phyloP scores from a whole-genome alignment of 2,329 filamentous ascomycete genomes.

The Hortaea sp. region DNA sequence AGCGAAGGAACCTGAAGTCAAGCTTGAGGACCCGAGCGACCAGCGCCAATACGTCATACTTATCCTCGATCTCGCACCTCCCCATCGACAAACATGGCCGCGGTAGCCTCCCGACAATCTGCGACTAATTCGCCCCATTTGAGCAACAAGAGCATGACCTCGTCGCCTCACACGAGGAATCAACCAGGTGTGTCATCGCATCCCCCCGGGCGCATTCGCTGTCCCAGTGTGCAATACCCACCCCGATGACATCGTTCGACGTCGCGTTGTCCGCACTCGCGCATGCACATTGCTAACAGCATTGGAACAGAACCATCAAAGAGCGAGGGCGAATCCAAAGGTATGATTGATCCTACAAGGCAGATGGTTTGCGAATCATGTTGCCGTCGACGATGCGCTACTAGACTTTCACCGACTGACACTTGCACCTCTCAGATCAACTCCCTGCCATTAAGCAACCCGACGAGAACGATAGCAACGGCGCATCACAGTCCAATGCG shows the following conservation, averaged over 20 bases:
- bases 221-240: too few species aligned
- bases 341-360: neutral
- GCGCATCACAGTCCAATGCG: slow-evolving; percentile 31
- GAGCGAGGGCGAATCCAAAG: neutral
- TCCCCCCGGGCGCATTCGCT: too few species aligned
- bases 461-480: slow-evolving; percentile 21
- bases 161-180: slow-evolving; percentile 17
- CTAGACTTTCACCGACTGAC: neutral
- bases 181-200: slow-evolving; percentile 16
- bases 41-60: slow-evolving; percentile 5
- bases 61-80: neutral
- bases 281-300: too few species aligned
- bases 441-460: slow-evolving; percentile 27
- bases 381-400: neutral
- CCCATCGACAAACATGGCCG: slow-evolving; percentile 6
- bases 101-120: slow-evolving; percentile 14
- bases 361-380: neutral
- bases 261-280: too few species aligned
- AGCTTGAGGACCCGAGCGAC: neutral
- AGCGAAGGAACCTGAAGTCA: neutral
- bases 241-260: too few species aligned
- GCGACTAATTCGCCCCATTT: slow-evolving; percentile 19
- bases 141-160: slow-evolving; percentile 15
- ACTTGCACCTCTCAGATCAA: neutral
- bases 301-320: neutral